A percentile compares a stretch with the other conserved stretches of the same genome.
These are phyloP conservation scores for Kuraishia borneana DNA, from an alignment of 805 yeast genomes.

Conservation along the genomic window DNA sequence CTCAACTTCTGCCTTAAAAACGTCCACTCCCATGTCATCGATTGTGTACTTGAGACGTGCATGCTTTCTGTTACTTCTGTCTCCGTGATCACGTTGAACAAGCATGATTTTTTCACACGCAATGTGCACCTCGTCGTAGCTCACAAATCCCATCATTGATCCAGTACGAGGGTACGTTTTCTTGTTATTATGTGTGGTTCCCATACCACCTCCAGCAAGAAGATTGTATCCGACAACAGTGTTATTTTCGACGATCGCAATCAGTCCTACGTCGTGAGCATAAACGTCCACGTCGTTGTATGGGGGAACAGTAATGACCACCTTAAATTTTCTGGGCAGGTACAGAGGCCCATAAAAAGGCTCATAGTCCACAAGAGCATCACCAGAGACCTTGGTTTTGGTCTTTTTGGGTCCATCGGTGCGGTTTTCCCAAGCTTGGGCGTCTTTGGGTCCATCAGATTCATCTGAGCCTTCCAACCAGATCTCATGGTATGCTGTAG, in stretches of 20 bases:
- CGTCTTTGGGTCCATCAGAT: slow-evolving; percentile 56
- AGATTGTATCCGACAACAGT: slow-evolving; percentile 74
- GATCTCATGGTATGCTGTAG: slow-evolving; percentile 94
- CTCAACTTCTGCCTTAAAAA: slow-evolving; percentile 71
- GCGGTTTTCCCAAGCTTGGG: slow-evolving; percentile 52
- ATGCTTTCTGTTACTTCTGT: slow-evolving; percentile 91
- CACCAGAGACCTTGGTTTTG: slow-evolving; percentile 79
- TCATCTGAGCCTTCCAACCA: slow-evolving; percentile 87
- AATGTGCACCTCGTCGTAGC: slow-evolving; percentile 53
- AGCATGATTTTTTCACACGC: slow-evolving; percentile 89
- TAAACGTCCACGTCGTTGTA: slow-evolving; percentile 94
- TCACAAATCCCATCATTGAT: slow-evolving; percentile 68
- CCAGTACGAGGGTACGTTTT: slow-evolving; percentile 97
- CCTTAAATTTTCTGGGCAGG: slow-evolving; percentile 91
- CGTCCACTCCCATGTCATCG: slow-evolving; percentile 87
- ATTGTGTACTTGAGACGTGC: slow-evolving; percentile 96
- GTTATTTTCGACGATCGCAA: slow-evolving; percentile 67
- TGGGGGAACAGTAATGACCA: slow-evolving; percentile 92
- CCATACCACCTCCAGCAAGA: slow-evolving; percentile 98
- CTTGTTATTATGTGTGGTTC: slow-evolving; percentile 91
- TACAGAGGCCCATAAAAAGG: slow-evolving; percentile 77
- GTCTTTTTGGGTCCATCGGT: slow-evolving; percentile 69
- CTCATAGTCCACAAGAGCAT: slow-evolving; percentile 72
- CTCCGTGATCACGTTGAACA: slow-evolving; percentile 92
- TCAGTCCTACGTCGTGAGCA: slow-evolving; percentile 89